These are phyloP conservation scores for Priceomyces medius DNA, from an alignment of 805 yeast genomes.

Conservation along the genomic window DNA sequence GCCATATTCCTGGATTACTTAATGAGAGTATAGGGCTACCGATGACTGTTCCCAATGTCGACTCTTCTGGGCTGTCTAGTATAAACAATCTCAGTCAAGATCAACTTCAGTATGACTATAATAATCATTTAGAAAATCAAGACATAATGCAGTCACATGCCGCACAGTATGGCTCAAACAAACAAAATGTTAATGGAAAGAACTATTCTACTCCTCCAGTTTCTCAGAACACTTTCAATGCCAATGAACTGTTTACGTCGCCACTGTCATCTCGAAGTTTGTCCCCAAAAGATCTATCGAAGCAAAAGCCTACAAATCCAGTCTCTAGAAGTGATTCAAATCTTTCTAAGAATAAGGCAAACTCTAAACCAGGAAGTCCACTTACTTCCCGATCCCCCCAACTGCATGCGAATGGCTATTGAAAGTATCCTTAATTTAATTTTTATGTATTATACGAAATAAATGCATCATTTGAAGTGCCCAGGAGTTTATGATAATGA, in stretches of 20 bases:
- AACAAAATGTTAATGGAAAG: slow-evolving; percentile 7
- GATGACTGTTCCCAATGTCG: slow-evolving; percentile 34
- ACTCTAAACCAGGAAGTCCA: slow-evolving; percentile 19
- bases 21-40: slow-evolving; percentile 39
- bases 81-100: not conserved
- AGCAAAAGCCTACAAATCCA: slow-evolving; percentile 11
- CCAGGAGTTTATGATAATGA: no score
- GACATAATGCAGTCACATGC: not conserved
- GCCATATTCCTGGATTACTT: slow-evolving; percentile 71
- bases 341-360: slow-evolving; percentile 4
- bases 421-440: not conserved
- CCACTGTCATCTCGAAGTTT: slow-evolving; percentile 28
- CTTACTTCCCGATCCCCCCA: slow-evolving; percentile 16
- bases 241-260: slow-evolving; percentile 14
- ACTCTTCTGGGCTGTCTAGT: slow-evolving; percentile 11
- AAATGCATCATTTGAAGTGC: not conserved
- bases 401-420: not conserved
- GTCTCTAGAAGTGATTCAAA: slow-evolving; percentile 1
- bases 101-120: slow-evolving; percentile 1
- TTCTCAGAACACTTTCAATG: slow-evolving; percentile 10
- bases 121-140: not conserved
- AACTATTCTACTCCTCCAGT: slow-evolving; percentile 13
- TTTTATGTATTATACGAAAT: not conserved
- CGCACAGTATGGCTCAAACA: slow-evolving; percentile 5
- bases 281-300: slow-evolving; percentile 30